Base-by-base conservation (phyloP, 768 basidiomycete genomes). In the Kwoniella europaea region DNA sequence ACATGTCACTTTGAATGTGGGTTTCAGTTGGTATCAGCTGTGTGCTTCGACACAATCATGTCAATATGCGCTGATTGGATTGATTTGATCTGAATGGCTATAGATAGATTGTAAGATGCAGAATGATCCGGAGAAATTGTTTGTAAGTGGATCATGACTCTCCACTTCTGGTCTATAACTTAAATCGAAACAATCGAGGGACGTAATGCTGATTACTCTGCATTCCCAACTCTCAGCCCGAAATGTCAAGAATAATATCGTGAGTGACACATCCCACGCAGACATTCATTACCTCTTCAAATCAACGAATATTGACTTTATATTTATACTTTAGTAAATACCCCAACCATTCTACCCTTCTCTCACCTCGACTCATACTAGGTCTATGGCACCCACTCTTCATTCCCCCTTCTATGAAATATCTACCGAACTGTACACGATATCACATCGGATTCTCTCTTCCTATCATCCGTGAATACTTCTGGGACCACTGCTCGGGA, bases 341-440 rank as follows among this genome's bases (percentile, higher is more conserved):
- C 70, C 46, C 68, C 29, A 42, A 74, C 46, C 79, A 74, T 71
- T 70, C 79, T 42, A 77, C 73, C 29, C 18, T 57, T 10, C 79
- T 83, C 18, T 76, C 76, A 13, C 77, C 83, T n/a, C 78, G 84
- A 0, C 63, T 84, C 10, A 82, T 84, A 55, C 72, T 85, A 43
- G 84, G 83, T 27, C 77, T 85, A 10, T 85, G 84, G 84, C 84
- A 85, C 55, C 83, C 84, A 4, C 74, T 82, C 22, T 84, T 84
- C 74, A 71, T 85, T 63, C 68, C 66, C 24, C 76, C 84, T 2
- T 82, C 83, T 4, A 71, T 73, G 46, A 67, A 41, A 9, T 73
- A 83, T 58, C 76, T 85, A 27, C 83, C 83, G 7, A 68, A 79
- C 12, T 71, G 82, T 35, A 63, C 62, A 2, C 77, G 83, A 35